These are phyloP conservation scores for Quercus tomentella DNA, from an alignment of 331 rosid genomes.

Conservation along the genomic window DNA sequence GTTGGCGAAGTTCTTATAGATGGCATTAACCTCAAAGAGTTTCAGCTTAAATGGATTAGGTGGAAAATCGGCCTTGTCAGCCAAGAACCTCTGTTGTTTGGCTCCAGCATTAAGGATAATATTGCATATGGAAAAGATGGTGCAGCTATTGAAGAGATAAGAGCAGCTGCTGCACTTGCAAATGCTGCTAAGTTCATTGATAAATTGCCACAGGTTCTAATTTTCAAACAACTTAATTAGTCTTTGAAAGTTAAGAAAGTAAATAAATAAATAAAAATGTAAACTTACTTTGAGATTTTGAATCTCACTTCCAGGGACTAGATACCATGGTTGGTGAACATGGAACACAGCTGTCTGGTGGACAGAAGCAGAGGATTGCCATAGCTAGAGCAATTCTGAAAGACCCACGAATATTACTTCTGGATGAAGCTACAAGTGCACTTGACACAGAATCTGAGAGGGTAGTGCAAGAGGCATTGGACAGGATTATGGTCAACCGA, in stretches of 20 bases:
- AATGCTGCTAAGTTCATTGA: conserved; percentile 78
- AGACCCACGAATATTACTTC: conserved; percentile 69
- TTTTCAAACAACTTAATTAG: background rate
- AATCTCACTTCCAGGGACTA: conserved; percentile 38
- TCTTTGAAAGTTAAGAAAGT: background rate
- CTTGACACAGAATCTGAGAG: conserved; percentile 81
- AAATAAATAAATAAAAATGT: background rate
- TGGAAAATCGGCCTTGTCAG: conserved; percentile 76
- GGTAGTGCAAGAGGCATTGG: conserved; percentile 74
- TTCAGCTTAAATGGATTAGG: conserved; percentile 71
- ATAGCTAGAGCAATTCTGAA: conserved; percentile 78
- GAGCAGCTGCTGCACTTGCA: conserved; percentile 60
- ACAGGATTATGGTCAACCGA: conserved; percentile 70
- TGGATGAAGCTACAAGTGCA: conserved; percentile 88
- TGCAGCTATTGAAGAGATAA: conserved; percentile 61
- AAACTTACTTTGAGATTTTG: background rate
- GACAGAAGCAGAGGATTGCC: conserved; percentile 80
- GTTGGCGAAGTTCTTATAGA: too few relatives aligned
- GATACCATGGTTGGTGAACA: conserved; percentile 78
- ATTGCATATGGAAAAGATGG: conserved; percentile 74
- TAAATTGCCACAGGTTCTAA: conserved; percentile 67
- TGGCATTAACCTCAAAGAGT: conserved; percentile 23
- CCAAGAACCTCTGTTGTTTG: conserved; percentile 75
- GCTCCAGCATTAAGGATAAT: conserved; percentile 67
- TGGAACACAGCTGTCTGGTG: conserved; percentile 80